phyloP scores from a whole-genome alignment of 169 alveolate genomes.

The Cryptosporidium sp. region DNA sequence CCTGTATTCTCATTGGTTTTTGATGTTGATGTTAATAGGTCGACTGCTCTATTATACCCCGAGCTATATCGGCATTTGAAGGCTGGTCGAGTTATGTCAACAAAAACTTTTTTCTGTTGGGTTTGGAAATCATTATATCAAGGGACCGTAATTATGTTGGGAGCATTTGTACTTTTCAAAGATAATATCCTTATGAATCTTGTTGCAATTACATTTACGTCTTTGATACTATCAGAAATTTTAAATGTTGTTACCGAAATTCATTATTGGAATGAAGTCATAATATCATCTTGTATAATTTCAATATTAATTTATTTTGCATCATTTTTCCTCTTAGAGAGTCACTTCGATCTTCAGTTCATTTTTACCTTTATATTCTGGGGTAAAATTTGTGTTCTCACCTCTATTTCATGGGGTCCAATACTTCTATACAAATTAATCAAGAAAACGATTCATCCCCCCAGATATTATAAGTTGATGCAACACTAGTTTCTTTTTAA shows the following conservation, averaged over 20 bases:
- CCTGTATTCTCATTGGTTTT: slow-evolving; percentile 95
- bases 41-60: slow-evolving; percentile 91
- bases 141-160: slow-evolving; percentile 96
- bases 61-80: slow-evolving; percentile 93
- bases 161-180: slow-evolving; percentile 92
- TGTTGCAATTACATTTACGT: slow-evolving; percentile 96
- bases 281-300: slow-evolving; percentile 38
- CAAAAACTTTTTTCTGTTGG: slow-evolving; percentile 95
- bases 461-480: slow-evolving; percentile 87
- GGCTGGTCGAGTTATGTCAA: slow-evolving; percentile 93
- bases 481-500: not conserved
- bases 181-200: slow-evolving; percentile 90
- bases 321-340: slow-evolving; percentile 88
- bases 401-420: slow-evolving; percentile 94
- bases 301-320: slow-evolving; percentile 79
- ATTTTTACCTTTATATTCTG: slow-evolving; percentile 89
- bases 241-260: slow-evolving; percentile 94
- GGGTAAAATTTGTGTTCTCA: slow-evolving; percentile 89
- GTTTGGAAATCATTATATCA: slow-evolving; percentile 93
- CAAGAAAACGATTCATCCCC: slow-evolving; percentile 88
- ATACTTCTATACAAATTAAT: slow-evolving; percentile 85
- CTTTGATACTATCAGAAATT: slow-evolving; percentile 94
- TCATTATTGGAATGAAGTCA: slow-evolving; percentile 86
- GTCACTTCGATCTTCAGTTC: slow-evolving; percentile 90
- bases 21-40: slow-evolving; percentile 91